Conservation (phyloP, 169 alveolate species). For the Cryptosporidium parvum region DNA sequence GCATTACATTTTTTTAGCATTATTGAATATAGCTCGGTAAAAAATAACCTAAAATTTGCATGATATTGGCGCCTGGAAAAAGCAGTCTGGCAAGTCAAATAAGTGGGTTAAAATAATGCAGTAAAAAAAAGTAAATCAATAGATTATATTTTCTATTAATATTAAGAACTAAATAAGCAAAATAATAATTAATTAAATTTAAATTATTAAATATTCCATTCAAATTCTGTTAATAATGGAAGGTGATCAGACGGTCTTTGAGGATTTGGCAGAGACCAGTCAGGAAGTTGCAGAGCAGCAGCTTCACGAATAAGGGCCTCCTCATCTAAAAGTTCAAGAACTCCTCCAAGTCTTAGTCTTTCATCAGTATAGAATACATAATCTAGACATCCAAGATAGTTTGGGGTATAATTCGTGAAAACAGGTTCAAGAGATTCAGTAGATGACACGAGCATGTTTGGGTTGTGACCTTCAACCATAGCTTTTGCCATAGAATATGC, state of each 20-base stretch:
- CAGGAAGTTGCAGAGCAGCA: conserved; percentile 81
- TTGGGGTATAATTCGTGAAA: conserved; percentile 83
- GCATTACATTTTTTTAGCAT: conserved; percentile 7
- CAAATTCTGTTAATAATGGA: conserved; percentile 84
- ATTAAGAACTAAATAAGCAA: background rate
- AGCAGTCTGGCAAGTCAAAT: background rate
- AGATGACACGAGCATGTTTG: conserved; percentile 23
- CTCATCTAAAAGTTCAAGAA: conserved; percentile 79
- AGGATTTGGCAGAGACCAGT: conserved; percentile 84
- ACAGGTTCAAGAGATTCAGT: conserved; percentile 80
- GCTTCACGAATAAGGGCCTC: conserved; percentile 82
- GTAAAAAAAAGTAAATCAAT: background rate
- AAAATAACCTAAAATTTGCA: background rate
- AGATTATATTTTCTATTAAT: conserved; percentile 1
- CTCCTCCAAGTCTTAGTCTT: conserved; percentile 79
- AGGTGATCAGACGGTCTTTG: conserved; percentile 84
- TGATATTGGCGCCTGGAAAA: background rate
- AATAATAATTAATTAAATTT: conserved; percentile 4
- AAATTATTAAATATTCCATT: conserved; percentile 75
- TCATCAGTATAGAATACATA: conserved; percentile 82
- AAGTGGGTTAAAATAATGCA: background rate
- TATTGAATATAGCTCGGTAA: conserved; percentile 23
- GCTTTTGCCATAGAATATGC: conserved; percentile 82
- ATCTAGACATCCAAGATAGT: conserved; percentile 84
- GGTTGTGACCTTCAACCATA: conserved; percentile 68